Conservation (phyloP, 352 stramenopile genomes). For the Elongisporangium prolatum region DNA sequence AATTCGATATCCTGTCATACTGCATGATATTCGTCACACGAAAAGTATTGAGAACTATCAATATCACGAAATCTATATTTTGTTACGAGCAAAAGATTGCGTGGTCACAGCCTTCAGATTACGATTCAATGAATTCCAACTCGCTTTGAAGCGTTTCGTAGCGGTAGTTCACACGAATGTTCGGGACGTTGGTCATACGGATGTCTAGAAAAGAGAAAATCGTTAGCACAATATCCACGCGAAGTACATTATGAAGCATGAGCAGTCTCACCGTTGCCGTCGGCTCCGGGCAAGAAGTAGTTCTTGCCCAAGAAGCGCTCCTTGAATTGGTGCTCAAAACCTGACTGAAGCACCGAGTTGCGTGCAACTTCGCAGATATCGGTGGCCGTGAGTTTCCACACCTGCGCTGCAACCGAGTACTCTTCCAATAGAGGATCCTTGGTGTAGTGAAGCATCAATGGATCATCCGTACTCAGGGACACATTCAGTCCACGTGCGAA, state of each 20-base stretch:
- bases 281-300: slow-evolving; percentile 74
- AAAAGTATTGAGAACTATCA: too few relatives aligned
- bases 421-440: slow-evolving; percentile 98
- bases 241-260: background rate
- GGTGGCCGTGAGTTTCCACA: slow-evolving; percentile 94
- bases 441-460: slow-evolving; percentile 98
- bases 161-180: slow-evolving; percentile 90
- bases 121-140: slow-evolving; percentile 68
- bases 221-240: slow-evolving; percentile 7
- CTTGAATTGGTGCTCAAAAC: slow-evolving; percentile 98
- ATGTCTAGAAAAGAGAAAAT: slow-evolving; percentile 64
- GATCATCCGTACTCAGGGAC: slow-evolving; percentile 98
- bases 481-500: slow-evolving; percentile 97
- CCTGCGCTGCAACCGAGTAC: slow-evolving; percentile 90
- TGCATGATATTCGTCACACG: background rate
- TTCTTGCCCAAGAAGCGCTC: slow-evolving; percentile 94
- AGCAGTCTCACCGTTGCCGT: slow-evolving; percentile 62
- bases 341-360: slow-evolving; percentile 98
- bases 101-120: too few relatives aligned
- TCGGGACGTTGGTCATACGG: slow-evolving; percentile 91
- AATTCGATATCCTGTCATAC: background rate
- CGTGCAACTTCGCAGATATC: slow-evolving; percentile 98
- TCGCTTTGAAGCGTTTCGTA: slow-evolving; percentile 78
- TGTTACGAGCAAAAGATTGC: too few relatives aligned
- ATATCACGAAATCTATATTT: too few relatives aligned